A percentile compares a stretch with the other conserved stretches of the same genome.
Conservation (phyloP, 106 monocot genomes). For the Acorus gramineus region DNA sequence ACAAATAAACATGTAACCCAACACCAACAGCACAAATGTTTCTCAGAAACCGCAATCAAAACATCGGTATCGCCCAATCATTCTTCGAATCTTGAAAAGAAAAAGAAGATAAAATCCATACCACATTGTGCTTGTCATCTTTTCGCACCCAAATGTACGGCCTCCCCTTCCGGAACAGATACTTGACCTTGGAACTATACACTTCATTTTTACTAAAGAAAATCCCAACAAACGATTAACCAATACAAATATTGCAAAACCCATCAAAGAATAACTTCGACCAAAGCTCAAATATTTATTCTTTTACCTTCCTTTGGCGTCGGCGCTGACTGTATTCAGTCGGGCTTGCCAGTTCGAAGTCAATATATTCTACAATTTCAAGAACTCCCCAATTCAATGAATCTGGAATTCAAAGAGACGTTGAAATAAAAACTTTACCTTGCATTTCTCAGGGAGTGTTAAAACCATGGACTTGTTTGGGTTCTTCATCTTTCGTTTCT, state of each 20-base stretch:
- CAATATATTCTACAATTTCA: slow-evolving; percentile 51
- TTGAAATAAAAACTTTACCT: slow-evolving; percentile 7
- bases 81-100: too few species aligned
- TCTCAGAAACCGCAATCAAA: background rate
- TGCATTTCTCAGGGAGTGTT: slow-evolving; percentile 36
- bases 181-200: slow-evolving; percentile 52
- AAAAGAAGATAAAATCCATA: slow-evolving; percentile 2
- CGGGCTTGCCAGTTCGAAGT: slow-evolving; percentile 51
- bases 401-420: background rate
- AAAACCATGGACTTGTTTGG: slow-evolving; percentile 12
- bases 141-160: slow-evolving; percentile 52
- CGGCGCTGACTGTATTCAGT: slow-evolving; percentile 60
- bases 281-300: background rate
- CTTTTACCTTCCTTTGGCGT: slow-evolving; percentile 59
- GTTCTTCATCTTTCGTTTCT: too few species aligned
- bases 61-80: too few species aligned
- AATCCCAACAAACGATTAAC: background rate
- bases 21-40: too few species aligned
- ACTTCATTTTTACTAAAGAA: slow-evolving; percentile 46
- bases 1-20: background rate
- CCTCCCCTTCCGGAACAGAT: slow-evolving; percentile 46
- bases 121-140: slow-evolving; percentile 48
- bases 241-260: background rate
- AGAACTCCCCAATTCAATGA: background rate
- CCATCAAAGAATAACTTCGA: background rate